Evolutionary conservation across 192 early-diverging fungal species (phyloP).

Genomic region (Backusella australiensis): DNA sequence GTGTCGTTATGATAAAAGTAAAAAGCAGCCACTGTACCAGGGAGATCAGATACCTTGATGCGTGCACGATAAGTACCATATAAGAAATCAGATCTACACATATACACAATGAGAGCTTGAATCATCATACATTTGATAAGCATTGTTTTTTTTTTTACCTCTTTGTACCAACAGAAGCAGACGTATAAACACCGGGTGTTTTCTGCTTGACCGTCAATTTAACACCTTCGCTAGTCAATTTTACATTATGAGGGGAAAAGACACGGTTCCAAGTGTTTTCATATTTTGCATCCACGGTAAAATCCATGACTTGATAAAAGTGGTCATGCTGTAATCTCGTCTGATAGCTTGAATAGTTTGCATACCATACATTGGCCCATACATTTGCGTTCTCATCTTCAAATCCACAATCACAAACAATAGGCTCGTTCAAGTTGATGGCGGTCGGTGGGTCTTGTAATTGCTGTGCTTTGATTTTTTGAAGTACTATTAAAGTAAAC

Average conservation of each 20-base stretch:
- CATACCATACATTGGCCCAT: constrained; percentile 25
- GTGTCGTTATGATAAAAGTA: constrained; percentile 29
- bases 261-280: constrained; percentile 14
- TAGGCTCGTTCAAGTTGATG: constrained; percentile 9
- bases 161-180: constrained; percentile 24
- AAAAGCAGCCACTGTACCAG: constrained; percentile 32
- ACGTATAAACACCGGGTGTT: constrained; percentile 9
- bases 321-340: constrained; percentile 14
- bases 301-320: constrained; percentile 25
- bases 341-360: constrained; percentile 18
- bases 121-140: background rate
- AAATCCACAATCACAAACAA: constrained; percentile 32
- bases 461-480: constrained; percentile 1
- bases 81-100: constrained; percentile 27
- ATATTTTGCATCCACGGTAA: constrained; percentile 13
- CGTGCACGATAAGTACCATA: constrained; percentile 35
- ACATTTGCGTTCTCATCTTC: constrained; percentile 16
- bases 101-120: background rate
- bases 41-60: constrained; percentile 16
- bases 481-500: background rate
- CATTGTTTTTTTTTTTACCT: constrained; percentile 4
- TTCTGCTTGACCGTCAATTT: constrained; percentile 7
- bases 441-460: background rate
- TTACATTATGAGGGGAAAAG: constrained; percentile 15
- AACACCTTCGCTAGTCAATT: background rate